phyloP scores from a whole-genome alignment of 2,329 filamentous ascomycete species.

The Arthroderma sp. region DNA sequence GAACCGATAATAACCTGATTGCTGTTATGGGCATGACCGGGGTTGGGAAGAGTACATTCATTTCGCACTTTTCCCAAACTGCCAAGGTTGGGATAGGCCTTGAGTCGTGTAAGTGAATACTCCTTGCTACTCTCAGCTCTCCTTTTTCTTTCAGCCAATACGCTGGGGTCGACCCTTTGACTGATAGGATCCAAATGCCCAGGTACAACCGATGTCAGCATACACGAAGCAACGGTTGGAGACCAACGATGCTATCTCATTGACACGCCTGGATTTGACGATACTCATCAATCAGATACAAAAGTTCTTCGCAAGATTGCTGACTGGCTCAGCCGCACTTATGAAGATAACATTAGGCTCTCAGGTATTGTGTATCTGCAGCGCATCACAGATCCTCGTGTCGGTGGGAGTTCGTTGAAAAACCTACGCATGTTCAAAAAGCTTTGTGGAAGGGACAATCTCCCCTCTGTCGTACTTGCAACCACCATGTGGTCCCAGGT shows the following conservation, averaged over 20 bases:
- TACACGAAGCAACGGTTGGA: neutral
- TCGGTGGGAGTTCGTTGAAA: neutral
- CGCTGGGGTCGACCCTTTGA: too few species aligned
- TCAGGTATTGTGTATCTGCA: neutral
- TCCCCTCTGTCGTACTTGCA: constrained; percentile 2
- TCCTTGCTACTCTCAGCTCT: too few species aligned
- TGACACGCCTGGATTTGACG: neutral
- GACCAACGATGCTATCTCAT: neutral
- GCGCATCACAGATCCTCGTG: neutral
- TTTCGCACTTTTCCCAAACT: neutral
- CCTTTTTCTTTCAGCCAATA: too few species aligned
- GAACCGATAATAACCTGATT: neutral
- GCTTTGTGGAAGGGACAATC: neutral
- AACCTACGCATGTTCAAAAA: neutral
- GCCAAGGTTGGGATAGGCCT: too few species aligned
- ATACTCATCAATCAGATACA: neutral
- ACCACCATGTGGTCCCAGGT: constrained; percentile 8
- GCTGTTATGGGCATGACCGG: neutral
- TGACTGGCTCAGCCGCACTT: neutral
- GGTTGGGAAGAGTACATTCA: neutral
- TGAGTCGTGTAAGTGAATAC: too few species aligned
- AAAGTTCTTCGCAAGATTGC: neutral
- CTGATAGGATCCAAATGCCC: too few species aligned
- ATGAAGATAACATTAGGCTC: neutral
- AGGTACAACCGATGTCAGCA: neutral